These are phyloP conservation scores for Albugo laibachii DNA, from an alignment of 352 stramenopile species.

Conservation along the genomic window DNA sequence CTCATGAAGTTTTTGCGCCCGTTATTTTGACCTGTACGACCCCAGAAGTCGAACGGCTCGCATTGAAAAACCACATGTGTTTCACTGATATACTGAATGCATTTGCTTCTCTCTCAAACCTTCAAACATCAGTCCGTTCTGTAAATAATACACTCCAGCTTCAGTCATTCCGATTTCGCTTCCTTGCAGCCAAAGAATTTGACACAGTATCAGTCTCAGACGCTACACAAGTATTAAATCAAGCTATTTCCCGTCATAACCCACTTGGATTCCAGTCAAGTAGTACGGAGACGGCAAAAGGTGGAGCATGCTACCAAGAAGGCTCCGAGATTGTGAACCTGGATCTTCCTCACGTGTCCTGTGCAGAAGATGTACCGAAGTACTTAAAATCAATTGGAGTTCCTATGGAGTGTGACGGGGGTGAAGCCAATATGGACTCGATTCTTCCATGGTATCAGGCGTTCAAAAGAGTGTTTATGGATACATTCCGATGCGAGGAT, in stretches of 20 bases:
- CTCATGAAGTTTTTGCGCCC: conserved; percentile 55
- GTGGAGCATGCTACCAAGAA: not conserved
- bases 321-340: conserved; percentile 19
- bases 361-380: conserved; percentile 35
- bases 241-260: conserved; percentile 31
- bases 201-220: conserved; percentile 19
- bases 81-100: conserved; percentile 55
- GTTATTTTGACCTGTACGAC: conserved; percentile 64
- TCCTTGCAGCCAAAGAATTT: conserved; percentile 36
- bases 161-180: conserved; percentile 55
- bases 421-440: conserved; percentile 16
- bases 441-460: conserved; percentile 61
- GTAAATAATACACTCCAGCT: conserved; percentile 47
- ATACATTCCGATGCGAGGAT: conserved; percentile 70
- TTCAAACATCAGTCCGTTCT: conserved; percentile 50
- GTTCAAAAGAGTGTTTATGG: conserved; percentile 59
- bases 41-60: conserved; percentile 53
- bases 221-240: conserved; percentile 35
- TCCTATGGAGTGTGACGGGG: not conserved
- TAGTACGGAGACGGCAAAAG: conserved; percentile 2
- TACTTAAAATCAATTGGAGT: conserved; percentile 43
- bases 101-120: conserved; percentile 33
- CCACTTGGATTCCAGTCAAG: conserved; percentile 9
- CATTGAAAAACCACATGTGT: conserved; percentile 64
- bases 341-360: conserved; percentile 31